A percentile compares a stretch with the other conserved stretches of the same genome.
phyloP scores from a whole-genome alignment of 208 protist genomes.

The Trypanosoma melophagium region DNA sequence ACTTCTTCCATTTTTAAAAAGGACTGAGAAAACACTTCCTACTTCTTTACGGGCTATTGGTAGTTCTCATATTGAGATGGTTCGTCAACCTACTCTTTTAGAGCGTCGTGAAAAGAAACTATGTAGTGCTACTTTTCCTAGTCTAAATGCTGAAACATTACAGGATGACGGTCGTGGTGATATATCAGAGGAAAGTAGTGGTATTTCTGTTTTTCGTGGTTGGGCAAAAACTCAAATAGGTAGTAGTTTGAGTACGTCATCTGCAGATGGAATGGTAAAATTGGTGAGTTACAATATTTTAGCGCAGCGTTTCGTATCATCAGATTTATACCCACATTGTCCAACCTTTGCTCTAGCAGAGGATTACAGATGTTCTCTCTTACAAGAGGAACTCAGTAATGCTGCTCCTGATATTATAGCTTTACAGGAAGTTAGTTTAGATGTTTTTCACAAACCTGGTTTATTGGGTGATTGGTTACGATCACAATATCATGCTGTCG shows the following conservation, averaged over 20 bases:
- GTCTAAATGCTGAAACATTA: conserved; percentile 69
- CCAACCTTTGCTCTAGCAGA: conserved; percentile 61
- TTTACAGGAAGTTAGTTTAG: conserved; percentile 78
- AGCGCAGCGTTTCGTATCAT: conserved; percentile 65
- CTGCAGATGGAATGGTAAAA: conserved; percentile 30
- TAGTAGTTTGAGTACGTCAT: background rate
- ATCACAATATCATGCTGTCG: conserved; percentile 42
- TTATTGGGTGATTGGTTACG: conserved; percentile 58
- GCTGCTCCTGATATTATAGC: conserved; percentile 63
- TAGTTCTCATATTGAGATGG: background rate
- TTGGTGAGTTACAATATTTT: conserved; percentile 85
- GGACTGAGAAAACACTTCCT: background rate
- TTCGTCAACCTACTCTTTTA: conserved; percentile 58
- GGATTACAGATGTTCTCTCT: conserved; percentile 65
- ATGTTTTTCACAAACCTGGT: conserved; percentile 48
- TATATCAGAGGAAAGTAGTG: background rate
- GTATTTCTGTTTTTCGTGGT: conserved; percentile 38
- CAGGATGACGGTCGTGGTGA: conserved; percentile 46
- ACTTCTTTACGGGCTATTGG: background rate
- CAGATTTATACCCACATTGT: conserved; percentile 74
- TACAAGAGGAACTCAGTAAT: conserved; percentile 58
- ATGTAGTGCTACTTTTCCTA: conserved; percentile 48
- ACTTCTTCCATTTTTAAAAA: conserved; percentile 8
- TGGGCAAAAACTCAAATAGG: conserved; percentile 54
- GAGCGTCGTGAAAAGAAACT: conserved; percentile 64